These are phyloP conservation scores for Polytrichum commune DNA, from an alignment of 225 moss, liverwort and hornwort species.

Conservation along the genomic window DNA sequence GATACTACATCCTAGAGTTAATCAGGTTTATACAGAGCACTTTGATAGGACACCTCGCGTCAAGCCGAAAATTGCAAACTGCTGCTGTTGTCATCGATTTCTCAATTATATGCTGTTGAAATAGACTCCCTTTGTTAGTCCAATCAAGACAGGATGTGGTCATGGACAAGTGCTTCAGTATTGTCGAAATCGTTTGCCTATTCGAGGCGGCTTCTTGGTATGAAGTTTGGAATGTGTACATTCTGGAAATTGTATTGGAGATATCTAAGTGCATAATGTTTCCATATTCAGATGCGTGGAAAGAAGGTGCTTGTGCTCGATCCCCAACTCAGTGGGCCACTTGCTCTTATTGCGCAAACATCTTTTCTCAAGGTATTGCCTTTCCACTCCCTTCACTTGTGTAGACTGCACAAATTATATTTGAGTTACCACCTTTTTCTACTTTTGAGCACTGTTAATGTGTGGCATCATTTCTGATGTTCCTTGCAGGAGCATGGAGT, in stretches of 20 bases:
- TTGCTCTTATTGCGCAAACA: slow-evolving; percentile 83
- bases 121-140: neutral
- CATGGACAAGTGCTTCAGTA: no score
- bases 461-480: slow-evolving; percentile 6
- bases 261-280: neutral
- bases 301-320: slow-evolving; percentile 93
- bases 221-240: neutral
- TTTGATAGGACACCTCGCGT: no score
- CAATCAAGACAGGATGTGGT: no score
- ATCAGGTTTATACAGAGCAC: no score
- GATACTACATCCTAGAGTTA: no score
- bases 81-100: no score
- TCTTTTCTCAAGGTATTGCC: slow-evolving; percentile 70
- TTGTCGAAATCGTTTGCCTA: no score
- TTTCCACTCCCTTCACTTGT: neutral
- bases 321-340: slow-evolving; percentile 88
- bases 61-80: no score
- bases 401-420: no score
- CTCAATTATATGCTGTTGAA: neutral
- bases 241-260: neutral
- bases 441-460: neutral
- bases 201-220: neutral
- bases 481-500: slow-evolving; percentile 78
- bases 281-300: slow-evolving; percentile 60
- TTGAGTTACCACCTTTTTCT: neutral